Conservation (phyloP, 345 rosid species). For the Salix brachista region DNA sequence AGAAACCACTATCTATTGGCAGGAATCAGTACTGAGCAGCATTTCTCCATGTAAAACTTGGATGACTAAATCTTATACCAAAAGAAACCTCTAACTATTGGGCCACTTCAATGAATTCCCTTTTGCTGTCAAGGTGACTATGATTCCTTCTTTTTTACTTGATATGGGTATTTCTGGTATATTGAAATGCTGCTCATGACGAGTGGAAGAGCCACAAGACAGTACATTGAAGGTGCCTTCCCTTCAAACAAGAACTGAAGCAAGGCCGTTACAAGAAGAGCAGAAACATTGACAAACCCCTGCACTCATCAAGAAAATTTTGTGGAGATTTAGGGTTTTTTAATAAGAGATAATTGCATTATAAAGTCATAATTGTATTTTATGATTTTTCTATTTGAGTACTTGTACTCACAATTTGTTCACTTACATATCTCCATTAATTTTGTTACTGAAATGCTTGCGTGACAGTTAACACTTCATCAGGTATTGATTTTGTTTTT, state of each 20-base stretch:
- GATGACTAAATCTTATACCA: not conserved
- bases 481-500: no score
- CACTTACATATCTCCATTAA: no score
- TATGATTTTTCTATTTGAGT: no score
- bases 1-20: not conserved
- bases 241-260: slow-evolving; percentile 92
- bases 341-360: not conserved
- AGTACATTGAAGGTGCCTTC: slow-evolving; percentile 71
- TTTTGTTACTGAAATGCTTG: no score
- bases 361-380: no score
- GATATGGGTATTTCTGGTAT: slow-evolving; percentile 84
- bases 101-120: not conserved
- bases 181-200: slow-evolving; percentile 77
- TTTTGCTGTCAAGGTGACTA: slow-evolving; percentile 15
- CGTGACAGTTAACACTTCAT: no score
- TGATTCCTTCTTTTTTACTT: slow-evolving; percentile 65
- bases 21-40: no score
- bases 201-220: slow-evolving; percentile 75
- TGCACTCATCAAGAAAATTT: slow-evolving; percentile 25
- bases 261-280: slow-evolving; percentile 84
- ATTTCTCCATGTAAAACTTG: not conserved
- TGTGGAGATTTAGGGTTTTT: not conserved
- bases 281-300: slow-evolving; percentile 97
- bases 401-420: no score
- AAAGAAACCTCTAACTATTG: not conserved